Base-by-base conservation (phyloP, 1,284 basidiomycete species). In the Filobasidium uniguttulatum region DNA sequence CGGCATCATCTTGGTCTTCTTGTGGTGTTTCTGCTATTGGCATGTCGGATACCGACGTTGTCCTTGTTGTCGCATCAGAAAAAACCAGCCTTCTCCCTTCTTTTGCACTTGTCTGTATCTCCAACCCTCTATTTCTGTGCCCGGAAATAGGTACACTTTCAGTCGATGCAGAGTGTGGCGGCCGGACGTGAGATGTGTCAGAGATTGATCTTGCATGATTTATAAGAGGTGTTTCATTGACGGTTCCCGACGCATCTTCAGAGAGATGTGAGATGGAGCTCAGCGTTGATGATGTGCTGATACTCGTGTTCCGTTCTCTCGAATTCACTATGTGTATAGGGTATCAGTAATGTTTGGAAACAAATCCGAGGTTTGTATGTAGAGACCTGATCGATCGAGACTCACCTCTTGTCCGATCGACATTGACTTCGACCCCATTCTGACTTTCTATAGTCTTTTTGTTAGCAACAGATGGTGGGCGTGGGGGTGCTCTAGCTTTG, bases 21-120 rank as follows among this genome's bases (percentile, higher is more conserved):
- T 33, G n/a, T 33, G 10, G 48, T 44, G 12, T 28, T 36, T n/a
- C n/a, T n/a, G n/a, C n/a, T n/a, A n/a, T n/a, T n/a, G n/a, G n/a
- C 3, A 45, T 15, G 33, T 45, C 43, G 30, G 41, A 43, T 19
- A 43, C 22, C 22, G 41, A 44, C 9, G 48, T 50, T 37, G 41
- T 35, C 4, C 35, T 40, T 15, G 46, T 44, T 8, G 34, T 17
- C 28, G 51, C 36, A 20, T 54, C 52, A 17, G 52, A 48, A 28
- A 54, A 54, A 9, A 47, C 52, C 3, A 54, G 48, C 20, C 52
- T 44, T 25, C 52, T 44, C 5, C 52, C 52, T 44, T 54, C 52
- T 6, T 34, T 50, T 2, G 40, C 47, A 17, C 46, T 48, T 7
- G 44, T 43, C 26, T 35, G 46, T 35, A 54, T 54, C 30, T 48